These are phyloP conservation scores for Talaromyces islandicus DNA, from an alignment of 2,329 filamentous ascomycete species.

Conservation along the genomic window DNA sequence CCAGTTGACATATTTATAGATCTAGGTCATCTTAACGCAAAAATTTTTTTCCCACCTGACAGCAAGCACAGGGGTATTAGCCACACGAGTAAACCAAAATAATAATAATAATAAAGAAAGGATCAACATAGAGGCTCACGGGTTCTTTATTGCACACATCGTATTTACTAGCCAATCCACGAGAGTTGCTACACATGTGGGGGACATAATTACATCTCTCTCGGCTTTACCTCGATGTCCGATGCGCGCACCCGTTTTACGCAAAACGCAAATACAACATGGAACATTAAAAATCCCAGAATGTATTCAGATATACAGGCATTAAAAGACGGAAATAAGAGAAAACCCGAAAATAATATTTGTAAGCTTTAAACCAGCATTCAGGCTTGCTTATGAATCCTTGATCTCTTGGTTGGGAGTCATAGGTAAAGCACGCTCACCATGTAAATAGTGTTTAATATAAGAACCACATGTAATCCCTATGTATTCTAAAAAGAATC, in stretches of 20 bases:
- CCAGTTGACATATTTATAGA: no score
- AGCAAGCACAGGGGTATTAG: no score
- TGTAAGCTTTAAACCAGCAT: not conserved
- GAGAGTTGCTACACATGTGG: not conserved
- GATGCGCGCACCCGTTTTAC: not conserved
- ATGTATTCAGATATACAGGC: not conserved
- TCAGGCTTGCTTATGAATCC: not conserved
- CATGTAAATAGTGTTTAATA: not conserved
- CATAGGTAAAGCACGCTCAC: not conserved
- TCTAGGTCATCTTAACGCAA: no score
- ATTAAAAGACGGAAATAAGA: not conserved
- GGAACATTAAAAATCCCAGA: not conserved
- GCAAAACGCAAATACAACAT: not conserved
- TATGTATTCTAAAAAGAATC: not conserved
- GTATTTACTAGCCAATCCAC: not conserved
- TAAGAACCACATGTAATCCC: not conserved
- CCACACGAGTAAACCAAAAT: not conserved
- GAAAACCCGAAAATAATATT: not conserved
- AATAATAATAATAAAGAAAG: no score
- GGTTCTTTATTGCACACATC: not conserved
- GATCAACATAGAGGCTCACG: not conserved
- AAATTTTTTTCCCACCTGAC: no score
- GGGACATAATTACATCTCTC: not conserved
- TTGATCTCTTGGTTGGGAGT: not conserved
- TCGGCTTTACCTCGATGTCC: not conserved